phyloP scores from a whole-genome alignment of 192 early-diverging fungal species.

The Bifiguratus adelaidae region DNA sequence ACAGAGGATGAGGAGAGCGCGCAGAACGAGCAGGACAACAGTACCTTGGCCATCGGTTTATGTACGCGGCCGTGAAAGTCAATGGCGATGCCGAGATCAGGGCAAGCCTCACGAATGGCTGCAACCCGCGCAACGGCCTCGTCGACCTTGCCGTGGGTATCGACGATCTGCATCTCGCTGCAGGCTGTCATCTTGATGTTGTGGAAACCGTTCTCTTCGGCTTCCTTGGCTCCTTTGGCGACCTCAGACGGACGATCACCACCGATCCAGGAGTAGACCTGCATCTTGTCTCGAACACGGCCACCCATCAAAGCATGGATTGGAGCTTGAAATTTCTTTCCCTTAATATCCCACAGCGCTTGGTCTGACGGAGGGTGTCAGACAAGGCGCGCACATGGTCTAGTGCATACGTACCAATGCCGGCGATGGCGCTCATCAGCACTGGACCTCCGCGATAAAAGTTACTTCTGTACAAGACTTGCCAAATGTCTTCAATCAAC shows the following conservation, averaged over 20 bases:
- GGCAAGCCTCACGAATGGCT: slow-evolving; percentile 5
- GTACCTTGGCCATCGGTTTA: slow-evolving; percentile 5
- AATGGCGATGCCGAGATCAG: slow-evolving; percentile 5
- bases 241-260: slow-evolving; percentile 5
- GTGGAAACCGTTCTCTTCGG: slow-evolving; percentile 1
- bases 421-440: slow-evolving; percentile 6
- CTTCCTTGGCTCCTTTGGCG: not conserved
- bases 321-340: slow-evolving; percentile 2
- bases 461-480: slow-evolving; percentile 2
- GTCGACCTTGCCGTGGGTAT: slow-evolving; percentile 4
- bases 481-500: slow-evolving; percentile 7
- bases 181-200: slow-evolving; percentile 7
- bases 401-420: slow-evolving; percentile 1
- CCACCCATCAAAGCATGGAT: slow-evolving; percentile 4
- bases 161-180: not conserved
- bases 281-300: slow-evolving; percentile 3
- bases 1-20: not conserved
- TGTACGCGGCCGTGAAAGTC: slow-evolving; percentile 8
- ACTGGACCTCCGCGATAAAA: slow-evolving; percentile 6
- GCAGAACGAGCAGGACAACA: not conserved
- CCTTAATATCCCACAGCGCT: slow-evolving; percentile 10
- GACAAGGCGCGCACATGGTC: not conserved
- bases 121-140: slow-evolving; percentile 1
- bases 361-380: not conserved
- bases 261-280: slow-evolving; percentile 4